Evolutionary conservation across 1,284 basidiomycete genomes (phyloP), one percentile per base, ranked within the genome.

Genomic region (Porphyrellus sp.): DNA sequence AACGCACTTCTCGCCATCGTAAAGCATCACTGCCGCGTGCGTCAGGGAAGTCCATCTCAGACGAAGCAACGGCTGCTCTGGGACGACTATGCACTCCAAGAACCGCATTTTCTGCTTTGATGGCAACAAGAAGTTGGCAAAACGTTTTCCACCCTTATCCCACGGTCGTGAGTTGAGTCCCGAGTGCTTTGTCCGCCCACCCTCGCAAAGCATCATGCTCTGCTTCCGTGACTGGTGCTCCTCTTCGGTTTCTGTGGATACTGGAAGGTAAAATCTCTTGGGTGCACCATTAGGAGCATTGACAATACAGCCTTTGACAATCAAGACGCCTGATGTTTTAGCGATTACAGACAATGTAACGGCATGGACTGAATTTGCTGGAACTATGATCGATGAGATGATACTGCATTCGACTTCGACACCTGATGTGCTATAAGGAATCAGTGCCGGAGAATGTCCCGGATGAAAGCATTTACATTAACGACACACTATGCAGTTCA

Each of bases 11-110:
- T 99, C 96, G 39, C 96, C 96, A 49, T 96, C 84, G 64, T 93
- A 96, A 48, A 99, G 74, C 88, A 96, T 95, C 25, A 98, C 75
- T 1, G 93, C 91, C 3, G 92, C 92, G 63, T 96, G 91, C 1
- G 86, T 92, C 16, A 97, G 74, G 7, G 90, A 91, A n/a, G 87
- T 89, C 66, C 91, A 79, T 56, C 91, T 80, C 63, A 97, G 88
- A 51, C 90, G 82, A 49, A 98, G 72, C 28, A 93, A 70, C 5
- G 96, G 96, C 63, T 94, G 91, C 58, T 92, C 85, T 3, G 89
- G 84, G 9, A 95, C 83, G 16, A 98, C 88, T 30, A 78, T 74
- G 64, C 86, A 90, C 62, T 92, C 81, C 59, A 93, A 65, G 63
- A 83, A 91, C 37, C 72, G 72, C 39, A 75, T 63, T 45, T 67